These are phyloP conservation scores for Abelmoschus esculentus DNA, from an alignment of 345 rosid genomes.

Conservation along the genomic window DNA sequence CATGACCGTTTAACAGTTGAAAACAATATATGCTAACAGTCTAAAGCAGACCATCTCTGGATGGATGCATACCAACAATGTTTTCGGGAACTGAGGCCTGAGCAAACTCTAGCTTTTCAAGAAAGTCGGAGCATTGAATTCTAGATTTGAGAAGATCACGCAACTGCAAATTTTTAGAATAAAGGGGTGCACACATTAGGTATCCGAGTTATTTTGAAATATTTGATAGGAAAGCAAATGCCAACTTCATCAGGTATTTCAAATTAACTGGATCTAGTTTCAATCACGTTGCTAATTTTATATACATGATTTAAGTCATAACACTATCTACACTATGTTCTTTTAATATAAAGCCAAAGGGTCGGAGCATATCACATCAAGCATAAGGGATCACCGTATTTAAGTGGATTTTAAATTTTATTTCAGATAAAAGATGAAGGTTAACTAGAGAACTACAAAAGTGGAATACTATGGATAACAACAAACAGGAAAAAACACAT, in stretches of 20 bases:
- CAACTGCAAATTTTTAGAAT: constrained; percentile 39
- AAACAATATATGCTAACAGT: background rate
- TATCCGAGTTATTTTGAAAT: constrained; percentile 3
- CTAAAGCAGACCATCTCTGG: background rate
- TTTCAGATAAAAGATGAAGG: too few species aligned
- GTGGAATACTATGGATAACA: too few species aligned
- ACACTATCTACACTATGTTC: background rate
- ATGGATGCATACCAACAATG: constrained; percentile 29
- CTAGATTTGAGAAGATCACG: constrained; percentile 77
- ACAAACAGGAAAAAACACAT: background rate
- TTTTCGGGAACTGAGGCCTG: constrained; percentile 42
- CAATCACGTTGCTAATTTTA: too few species aligned
- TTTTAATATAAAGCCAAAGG: background rate
- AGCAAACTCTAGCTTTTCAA: constrained; percentile 57
- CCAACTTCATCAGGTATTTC: background rate
- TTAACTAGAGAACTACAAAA: too few species aligned
- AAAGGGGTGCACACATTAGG: background rate
- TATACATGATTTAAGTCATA: background rate
- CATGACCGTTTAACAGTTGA: background rate
- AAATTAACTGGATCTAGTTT: background rate
- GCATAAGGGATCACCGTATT: background rate
- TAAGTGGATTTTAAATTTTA: too few species aligned
- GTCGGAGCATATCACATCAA: background rate
- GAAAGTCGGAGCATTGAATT: constrained; percentile 66
- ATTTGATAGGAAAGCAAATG: background rate